These are phyloP conservation scores for Musa schizocarpa DNA, from an alignment of 176 grass and related monocot species.

Conservation along the genomic window DNA sequence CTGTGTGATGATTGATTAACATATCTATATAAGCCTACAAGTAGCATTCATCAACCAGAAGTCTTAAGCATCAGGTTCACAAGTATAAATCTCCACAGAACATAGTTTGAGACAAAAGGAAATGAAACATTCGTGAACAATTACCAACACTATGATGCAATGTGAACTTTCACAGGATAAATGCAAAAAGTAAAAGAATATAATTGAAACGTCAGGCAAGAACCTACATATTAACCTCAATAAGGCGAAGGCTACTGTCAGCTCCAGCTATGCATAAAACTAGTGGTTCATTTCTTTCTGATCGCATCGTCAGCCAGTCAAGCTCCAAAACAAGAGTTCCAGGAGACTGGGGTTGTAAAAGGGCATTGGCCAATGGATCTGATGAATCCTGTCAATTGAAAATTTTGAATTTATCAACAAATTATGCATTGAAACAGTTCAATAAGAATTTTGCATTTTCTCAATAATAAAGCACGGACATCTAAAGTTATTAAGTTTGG, in stretches of 20 bases:
- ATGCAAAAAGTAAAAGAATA: not conserved
- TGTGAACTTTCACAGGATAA: not conserved
- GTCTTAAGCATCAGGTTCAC: not conserved
- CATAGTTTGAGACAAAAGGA: not conserved
- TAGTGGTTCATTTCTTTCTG: conserved; percentile 82
- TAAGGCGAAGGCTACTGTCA: conserved; percentile 93
- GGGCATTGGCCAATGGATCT: conserved; percentile 91
- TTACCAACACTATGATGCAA: not conserved
- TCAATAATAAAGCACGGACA: not conserved
- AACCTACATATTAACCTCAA: conserved; percentile 97
- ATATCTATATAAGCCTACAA: not conserved
- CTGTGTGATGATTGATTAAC: not conserved
- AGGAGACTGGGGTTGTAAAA: conserved; percentile 96
- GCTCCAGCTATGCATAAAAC: conserved; percentile 94
- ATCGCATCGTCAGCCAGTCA: conserved; percentile 88
- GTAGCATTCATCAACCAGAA: not conserved
- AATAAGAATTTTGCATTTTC: not conserved
- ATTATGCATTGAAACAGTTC: not conserved
- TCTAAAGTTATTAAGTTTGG: not conserved
- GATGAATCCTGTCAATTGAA: conserved; percentile 73
- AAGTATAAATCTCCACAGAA: not conserved
- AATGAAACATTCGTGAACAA: not conserved
- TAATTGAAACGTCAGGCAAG: conserved; percentile 20
- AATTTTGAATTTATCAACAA: not conserved
- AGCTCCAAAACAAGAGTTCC: conserved; percentile 97